Percentiles rank a stretch among this genome's conserved stretches.
These are phyloP conservation scores for Serendipita sp. DNA, from an alignment of 768 basidiomycete species.

Conservation along the genomic window DNA sequence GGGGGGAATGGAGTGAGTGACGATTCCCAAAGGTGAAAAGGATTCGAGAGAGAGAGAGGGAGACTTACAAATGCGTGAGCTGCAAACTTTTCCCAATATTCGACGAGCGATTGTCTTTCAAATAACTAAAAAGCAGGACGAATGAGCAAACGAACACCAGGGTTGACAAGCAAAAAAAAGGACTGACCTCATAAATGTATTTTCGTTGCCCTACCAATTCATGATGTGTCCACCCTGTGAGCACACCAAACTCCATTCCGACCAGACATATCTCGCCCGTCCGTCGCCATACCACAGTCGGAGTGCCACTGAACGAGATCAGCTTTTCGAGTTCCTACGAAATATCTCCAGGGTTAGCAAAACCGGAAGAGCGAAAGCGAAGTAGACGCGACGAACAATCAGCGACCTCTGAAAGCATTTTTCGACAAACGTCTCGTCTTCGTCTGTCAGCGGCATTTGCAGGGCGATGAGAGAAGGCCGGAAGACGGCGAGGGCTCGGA, in stretches of 20 bases:
- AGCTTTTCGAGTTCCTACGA: slow-evolving; percentile 86
- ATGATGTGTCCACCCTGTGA: slow-evolving; percentile 80
- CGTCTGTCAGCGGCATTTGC: slow-evolving; percentile 92
- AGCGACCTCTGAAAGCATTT: slow-evolving; percentile 88
- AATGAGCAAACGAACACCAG: slow-evolving; percentile 12
- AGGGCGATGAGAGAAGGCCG: slow-evolving; percentile 84
- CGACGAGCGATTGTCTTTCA: slow-evolving; percentile 87
- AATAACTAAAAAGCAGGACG: slow-evolving; percentile 43
- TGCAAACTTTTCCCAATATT: slow-evolving; percentile 95
- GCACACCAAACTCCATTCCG: slow-evolving; percentile 87
- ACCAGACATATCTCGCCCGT: slow-evolving; percentile 97
- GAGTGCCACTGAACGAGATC: slow-evolving; percentile 92
- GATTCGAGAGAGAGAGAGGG: neutral
- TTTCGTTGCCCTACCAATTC: slow-evolving; percentile 50
- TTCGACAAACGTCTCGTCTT: slow-evolving; percentile 94
- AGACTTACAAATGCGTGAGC: slow-evolving; percentile 59
- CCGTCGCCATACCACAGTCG: slow-evolving; percentile 92
- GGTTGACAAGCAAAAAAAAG: slow-evolving; percentile 5
- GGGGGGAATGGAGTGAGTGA: neutral
- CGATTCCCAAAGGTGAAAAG: neutral
- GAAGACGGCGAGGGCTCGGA: slow-evolving; percentile 86
- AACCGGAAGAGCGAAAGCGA: neutral
- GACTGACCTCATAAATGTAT: slow-evolving; percentile 32
- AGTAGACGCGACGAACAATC: slow-evolving; percentile 36
- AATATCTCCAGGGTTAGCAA: neutral